phyloP scores from a whole-genome alignment of 2,329 filamentous ascomycete genomes.

The Colletotrichum trifolii region DNA sequence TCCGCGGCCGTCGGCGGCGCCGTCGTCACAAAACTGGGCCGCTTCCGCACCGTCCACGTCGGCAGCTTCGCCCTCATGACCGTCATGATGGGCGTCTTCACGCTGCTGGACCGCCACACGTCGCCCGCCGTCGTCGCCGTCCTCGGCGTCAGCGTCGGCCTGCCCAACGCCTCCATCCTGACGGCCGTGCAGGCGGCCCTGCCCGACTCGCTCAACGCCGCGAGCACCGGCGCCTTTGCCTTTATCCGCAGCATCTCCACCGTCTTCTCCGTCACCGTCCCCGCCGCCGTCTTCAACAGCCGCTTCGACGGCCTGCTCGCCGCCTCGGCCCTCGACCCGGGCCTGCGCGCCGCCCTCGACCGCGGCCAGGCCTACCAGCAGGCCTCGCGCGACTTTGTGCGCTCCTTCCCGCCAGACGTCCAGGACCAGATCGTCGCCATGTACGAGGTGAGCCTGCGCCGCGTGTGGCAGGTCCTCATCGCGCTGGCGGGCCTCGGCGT shows the following conservation, averaged over 20 bases:
- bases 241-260: conserved; percentile 60
- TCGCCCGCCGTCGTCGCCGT: conserved; percentile 52
- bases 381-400: conserved; percentile 25
- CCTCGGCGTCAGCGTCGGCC: conserved; percentile 56
- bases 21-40: conserved; percentile 46
- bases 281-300: conserved; percentile 51
- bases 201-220: conserved; percentile 49
- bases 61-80: conserved; percentile 49
- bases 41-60: conserved; percentile 48
- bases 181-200: conserved; percentile 56
- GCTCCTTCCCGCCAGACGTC: conserved; percentile 39
- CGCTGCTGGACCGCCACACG: conserved; percentile 51
- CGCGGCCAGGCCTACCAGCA: not conserved
- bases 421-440: conserved; percentile 39
- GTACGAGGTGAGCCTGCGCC: conserved; percentile 22
- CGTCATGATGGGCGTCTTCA: conserved; percentile 54
- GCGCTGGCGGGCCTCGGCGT: conserved; percentile 42
- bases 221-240: conserved; percentile 53
- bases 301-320: conserved; percentile 25
- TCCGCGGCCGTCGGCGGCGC: conserved; percentile 42
- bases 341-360: conserved; percentile 22
- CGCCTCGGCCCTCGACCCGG: conserved; percentile 27
- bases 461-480: conserved; percentile 43
- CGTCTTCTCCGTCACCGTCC: conserved; percentile 59
- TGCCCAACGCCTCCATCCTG: conserved; percentile 53